These are phyloP conservation scores for Salix viminalis DNA, from an alignment of 345 rosid genomes.

Conservation along the genomic window DNA sequence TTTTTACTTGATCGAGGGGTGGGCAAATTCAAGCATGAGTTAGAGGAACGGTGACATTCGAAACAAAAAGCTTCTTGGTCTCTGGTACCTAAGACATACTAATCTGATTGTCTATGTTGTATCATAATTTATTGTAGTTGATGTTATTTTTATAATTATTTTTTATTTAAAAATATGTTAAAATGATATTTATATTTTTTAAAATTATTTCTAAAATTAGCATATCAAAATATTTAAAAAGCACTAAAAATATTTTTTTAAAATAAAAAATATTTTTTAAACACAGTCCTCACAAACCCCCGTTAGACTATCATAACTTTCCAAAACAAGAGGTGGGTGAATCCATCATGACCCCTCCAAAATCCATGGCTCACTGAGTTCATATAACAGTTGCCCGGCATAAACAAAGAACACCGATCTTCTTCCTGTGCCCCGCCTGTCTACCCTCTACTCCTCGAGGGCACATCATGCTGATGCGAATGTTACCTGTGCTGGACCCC, in stretches of 20 bases:
- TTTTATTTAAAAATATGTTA: no score
- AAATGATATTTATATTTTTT: no score
- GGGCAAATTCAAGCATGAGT: no score
- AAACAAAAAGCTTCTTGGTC: neutral
- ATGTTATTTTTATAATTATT: no score
- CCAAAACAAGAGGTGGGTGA: slow-evolving; percentile 14
- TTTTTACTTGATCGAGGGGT: neutral
- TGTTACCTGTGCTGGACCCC: slow-evolving; percentile 3
- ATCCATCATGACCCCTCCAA: slow-evolving; percentile 5
- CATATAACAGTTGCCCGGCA: neutral
- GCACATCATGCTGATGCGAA: slow-evolving; percentile 34
- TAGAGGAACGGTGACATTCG: neutral
- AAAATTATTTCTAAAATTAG: no score
- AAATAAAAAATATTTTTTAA: no score
- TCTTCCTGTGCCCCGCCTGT: neutral
- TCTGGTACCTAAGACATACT: neutral
- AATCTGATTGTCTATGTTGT: no score
- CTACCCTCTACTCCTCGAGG: neutral
- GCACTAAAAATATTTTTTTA: no score
- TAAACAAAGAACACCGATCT: neutral
- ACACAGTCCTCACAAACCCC: no score
- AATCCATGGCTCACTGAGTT: neutral
- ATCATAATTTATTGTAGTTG: no score
- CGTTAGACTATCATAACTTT: neutral
- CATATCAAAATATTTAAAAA: no score